Evolutionary conservation across 1,284 basidiomycete genomes (phyloP).

Genomic region (Trametes hirsuta): DNA sequence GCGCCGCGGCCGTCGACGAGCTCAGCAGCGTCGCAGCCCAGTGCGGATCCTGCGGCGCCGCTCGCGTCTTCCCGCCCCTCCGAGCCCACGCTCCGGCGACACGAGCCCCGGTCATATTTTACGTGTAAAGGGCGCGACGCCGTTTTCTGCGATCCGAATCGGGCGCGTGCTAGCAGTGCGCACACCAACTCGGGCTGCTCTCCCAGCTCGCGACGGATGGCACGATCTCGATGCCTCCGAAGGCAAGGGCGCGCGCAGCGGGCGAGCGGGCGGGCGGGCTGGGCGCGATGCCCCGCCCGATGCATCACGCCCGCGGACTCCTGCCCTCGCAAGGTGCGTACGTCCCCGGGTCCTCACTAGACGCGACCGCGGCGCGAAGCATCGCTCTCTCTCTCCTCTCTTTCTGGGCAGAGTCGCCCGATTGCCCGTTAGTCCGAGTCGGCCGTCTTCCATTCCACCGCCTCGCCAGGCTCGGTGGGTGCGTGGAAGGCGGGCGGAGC

Average conservation of each 20-base stretch:
- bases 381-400: background rate
- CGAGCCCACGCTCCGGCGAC: conserved; percentile 6
- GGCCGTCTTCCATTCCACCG: conserved; percentile 5
- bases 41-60: background rate
- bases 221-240: conserved; percentile 12
- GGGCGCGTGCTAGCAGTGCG: background rate
- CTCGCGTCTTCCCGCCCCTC: background rate
- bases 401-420: no score
- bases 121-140: conserved; percentile 10
- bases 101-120: conserved; percentile 16
- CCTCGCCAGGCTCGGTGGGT: background rate
- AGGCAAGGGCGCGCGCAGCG: background rate
- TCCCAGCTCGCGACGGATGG: background rate
- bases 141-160: conserved; percentile 8
- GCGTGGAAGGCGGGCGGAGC: background rate
- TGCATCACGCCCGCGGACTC: background rate
- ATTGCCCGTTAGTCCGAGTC: conserved; percentile 7
- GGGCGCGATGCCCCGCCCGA: no score
- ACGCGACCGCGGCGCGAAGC: no score
- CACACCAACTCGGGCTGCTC: background rate
- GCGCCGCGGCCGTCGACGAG: background rate
- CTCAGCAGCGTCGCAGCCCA: background rate
- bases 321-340: background rate
- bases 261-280: no score
- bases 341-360: no score